A percentile compares a stretch with the other conserved stretches of the same genome.
These are phyloP conservation scores for Ophiostoma quercus DNA, from an alignment of 2,329 filamentous ascomycete genomes.

Conservation along the genomic window DNA sequence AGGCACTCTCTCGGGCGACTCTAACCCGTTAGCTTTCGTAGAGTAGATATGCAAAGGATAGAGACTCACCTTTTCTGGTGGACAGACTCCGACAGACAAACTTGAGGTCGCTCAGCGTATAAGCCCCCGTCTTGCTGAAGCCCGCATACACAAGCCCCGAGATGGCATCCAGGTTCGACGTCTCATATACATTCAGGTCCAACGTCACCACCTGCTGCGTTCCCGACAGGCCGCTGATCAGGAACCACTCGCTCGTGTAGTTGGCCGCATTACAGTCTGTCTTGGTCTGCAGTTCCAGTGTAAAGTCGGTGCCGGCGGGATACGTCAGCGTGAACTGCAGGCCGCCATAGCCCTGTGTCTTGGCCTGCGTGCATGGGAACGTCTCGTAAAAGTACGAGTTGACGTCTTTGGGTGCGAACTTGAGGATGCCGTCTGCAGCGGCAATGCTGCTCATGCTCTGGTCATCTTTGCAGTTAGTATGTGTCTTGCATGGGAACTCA, in stretches of 20 bases:
- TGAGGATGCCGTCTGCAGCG: not conserved
- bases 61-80: not conserved
- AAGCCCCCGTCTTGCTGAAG: not conserved
- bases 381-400: not conserved
- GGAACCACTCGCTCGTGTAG: not conserved
- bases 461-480: not conserved
- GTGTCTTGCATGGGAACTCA: too few species aligned
- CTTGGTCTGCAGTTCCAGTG: not conserved
- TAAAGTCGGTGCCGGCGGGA: not conserved
- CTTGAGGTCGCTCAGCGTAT: not conserved
- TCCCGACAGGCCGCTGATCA: not conserved
- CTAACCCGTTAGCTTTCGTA: not conserved
- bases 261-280: not conserved
- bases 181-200: not conserved
- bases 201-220: not conserved
- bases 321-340: slow-evolving; percentile 2
- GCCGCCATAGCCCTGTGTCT: not conserved
- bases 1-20: not conserved
- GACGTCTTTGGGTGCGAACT: not conserved
- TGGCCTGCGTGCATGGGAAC: not conserved
- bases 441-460: not conserved
- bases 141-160: not conserved
- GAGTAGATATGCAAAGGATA: not conserved
- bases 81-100: not conserved
- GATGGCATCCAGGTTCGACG: not conserved